Percentiles rank a stretch among this genome's conserved stretches.
Conservation (phyloP, 495 filamentous ascomycete species). For the Cercophora sp. region DNA sequence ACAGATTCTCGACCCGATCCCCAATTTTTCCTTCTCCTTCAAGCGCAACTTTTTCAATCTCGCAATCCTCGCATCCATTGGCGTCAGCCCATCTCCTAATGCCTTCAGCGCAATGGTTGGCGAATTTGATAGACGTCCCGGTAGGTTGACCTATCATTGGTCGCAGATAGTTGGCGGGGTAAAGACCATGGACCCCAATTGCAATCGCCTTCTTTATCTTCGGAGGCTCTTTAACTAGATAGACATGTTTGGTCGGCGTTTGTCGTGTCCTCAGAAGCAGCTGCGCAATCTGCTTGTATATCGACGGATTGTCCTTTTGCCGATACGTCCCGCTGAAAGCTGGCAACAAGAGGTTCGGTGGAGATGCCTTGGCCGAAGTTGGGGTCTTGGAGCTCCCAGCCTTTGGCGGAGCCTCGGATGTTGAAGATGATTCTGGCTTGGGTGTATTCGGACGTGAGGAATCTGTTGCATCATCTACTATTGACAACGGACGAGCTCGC, state of each 20-base stretch:
- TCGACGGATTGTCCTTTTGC: conserved; percentile 62
- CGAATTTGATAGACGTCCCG: conserved; percentile 90
- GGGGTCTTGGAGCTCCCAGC: conserved; percentile 28
- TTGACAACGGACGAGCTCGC: conserved; percentile 44
- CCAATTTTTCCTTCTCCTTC: conserved; percentile 97
- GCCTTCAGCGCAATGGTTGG: conserved; percentile 77
- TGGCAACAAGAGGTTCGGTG: conserved; percentile 65
- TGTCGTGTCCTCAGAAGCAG: conserved; percentile 61
- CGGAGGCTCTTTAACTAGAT: conserved; percentile 62
- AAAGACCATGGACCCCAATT: conserved; percentile 92
- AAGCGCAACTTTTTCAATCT: conserved; percentile 86
- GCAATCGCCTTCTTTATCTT: conserved; percentile 79
- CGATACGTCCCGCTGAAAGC: conserved; percentile 65
- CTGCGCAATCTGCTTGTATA: conserved; percentile 66
- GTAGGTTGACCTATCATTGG: conserved; percentile 90
- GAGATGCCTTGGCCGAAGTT: conserved; percentile 28
- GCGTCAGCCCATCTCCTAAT: conserved; percentile 75
- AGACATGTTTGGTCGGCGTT: conserved; percentile 63
- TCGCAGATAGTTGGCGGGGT: conserved; percentile 78
- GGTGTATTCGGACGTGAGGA: conserved; percentile 32
- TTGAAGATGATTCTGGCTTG: conserved; percentile 27
- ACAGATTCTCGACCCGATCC: conserved; percentile 84
- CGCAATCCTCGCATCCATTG: conserved; percentile 58
- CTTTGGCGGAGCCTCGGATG: conserved; percentile 27
- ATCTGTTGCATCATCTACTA: conserved; percentile 42